These are phyloP conservation scores for Globisporangium barbulae DNA, from an alignment of 352 stramenopile species.

Conservation along the genomic window DNA sequence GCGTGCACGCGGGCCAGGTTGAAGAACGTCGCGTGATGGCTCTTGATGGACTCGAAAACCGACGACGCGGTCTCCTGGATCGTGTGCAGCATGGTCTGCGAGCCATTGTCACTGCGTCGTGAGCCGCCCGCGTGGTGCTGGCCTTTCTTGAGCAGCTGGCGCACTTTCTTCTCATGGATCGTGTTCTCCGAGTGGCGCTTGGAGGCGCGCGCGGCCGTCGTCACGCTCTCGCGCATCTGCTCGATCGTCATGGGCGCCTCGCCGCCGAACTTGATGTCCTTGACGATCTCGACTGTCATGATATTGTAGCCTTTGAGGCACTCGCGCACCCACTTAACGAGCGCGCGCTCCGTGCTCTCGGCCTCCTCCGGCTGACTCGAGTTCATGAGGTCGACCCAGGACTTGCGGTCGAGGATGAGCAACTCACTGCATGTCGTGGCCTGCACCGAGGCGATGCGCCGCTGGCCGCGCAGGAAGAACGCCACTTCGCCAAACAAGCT, in stretches of 20 bases:
- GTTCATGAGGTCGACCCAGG: slow-evolving; percentile 48
- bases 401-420: slow-evolving; percentile 44
- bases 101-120: not conserved
- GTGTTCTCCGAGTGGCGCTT: slow-evolving; percentile 24
- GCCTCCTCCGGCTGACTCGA: slow-evolving; percentile 41
- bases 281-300: slow-evolving; percentile 70
- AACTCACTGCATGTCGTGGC: slow-evolving; percentile 60
- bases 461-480: slow-evolving; percentile 61
- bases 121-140: slow-evolving; percentile 6
- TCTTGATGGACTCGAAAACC: not conserved
- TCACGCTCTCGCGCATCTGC: slow-evolving; percentile 21
- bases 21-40: slow-evolving; percentile 4
- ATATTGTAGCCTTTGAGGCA: slow-evolving; percentile 70
- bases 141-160: slow-evolving; percentile 33
- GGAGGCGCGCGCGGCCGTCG: not conserved
- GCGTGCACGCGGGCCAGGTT: slow-evolving; percentile 14
- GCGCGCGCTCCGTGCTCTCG: slow-evolving; percentile 29
- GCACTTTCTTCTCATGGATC: slow-evolving; percentile 40
- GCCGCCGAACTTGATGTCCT: slow-evolving; percentile 51
- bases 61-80: not conserved
- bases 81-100: not conserved
- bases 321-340: slow-evolving; percentile 55
- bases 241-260: slow-evolving; percentile 37
- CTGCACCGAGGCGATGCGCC: slow-evolving; percentile 64
- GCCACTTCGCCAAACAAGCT: slow-evolving; percentile 73